These are phyloP conservation scores for Trebouxia sp. DNA, from an alignment of 139 green algal species.

Conservation along the genomic window DNA sequence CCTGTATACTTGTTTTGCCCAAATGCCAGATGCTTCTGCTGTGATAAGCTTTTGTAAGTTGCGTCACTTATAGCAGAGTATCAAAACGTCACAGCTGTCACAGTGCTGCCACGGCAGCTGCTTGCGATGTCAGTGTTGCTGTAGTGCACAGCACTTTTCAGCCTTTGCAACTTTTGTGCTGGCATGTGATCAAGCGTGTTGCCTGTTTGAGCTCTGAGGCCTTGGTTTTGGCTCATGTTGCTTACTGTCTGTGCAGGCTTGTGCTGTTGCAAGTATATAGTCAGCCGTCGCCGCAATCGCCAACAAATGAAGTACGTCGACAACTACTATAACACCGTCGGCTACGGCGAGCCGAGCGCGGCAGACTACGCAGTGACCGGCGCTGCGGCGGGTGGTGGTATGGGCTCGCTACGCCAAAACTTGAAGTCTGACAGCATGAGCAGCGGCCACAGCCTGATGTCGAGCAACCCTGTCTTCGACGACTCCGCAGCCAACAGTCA, in stretches of 20 bases:
- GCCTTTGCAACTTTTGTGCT: no score
- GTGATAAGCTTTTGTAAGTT: no score
- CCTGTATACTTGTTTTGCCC: no score
- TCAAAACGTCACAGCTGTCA: no score
- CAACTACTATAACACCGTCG: neutral
- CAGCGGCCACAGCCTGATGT: neutral
- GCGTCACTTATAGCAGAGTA: no score
- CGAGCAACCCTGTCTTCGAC: slow-evolving; percentile 2
- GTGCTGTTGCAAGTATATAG: neutral
- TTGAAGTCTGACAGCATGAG: slow-evolving; percentile 26
- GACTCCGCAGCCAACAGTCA: neutral
- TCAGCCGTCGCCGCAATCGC: neutral
- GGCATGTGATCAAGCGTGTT: no score
- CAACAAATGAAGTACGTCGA: neutral
- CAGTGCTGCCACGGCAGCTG: no score
- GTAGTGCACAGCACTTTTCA: no score
- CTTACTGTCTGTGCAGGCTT: neutral
- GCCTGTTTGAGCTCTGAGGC: no score
- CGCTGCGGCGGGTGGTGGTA: neutral
- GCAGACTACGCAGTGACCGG: neutral
- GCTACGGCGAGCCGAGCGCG: neutral
- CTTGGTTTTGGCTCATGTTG: no score
- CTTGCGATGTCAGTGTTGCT: no score
- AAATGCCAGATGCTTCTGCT: no score
- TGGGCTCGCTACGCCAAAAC: neutral